Conservation (phyloP, 805 yeast species). For the Candida dajiaensis region DNA sequence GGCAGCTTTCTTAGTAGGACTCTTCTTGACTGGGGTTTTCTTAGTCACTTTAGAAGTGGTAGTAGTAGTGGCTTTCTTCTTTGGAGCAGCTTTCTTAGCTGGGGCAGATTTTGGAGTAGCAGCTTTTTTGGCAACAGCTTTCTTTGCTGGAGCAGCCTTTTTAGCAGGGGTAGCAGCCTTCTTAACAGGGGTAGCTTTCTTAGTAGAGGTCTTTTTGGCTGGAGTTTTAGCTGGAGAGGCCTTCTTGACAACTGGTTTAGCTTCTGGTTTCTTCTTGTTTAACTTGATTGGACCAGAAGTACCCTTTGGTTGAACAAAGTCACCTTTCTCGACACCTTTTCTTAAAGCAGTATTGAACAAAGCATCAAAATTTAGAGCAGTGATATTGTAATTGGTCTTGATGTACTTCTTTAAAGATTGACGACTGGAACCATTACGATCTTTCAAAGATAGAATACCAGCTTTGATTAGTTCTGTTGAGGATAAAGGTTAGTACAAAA, state of each 20-base stretch:
- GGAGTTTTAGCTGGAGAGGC: conserved; percentile 23
- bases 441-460: conserved; percentile 66
- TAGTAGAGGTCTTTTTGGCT: conserved; percentile 23
- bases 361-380: conserved; percentile 62
- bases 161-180: conserved; percentile 24
- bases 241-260: conserved; percentile 22
- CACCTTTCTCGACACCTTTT: conserved; percentile 75
- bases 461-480: conserved; percentile 33
- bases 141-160: conserved; percentile 24
- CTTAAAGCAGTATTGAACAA: conserved; percentile 73
- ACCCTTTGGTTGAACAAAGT: conserved; percentile 81
- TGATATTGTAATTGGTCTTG: conserved; percentile 52
- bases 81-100: conserved; percentile 21
- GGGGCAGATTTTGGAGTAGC: conserved; percentile 26
- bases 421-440: conserved; percentile 79
- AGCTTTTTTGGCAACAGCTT: conserved; percentile 24
- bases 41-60: conserved; percentile 4
- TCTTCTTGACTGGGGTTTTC: conserved; percentile 20
- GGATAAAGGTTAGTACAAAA: neutral
- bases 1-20: conserved; percentile 11
- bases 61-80: conserved; percentile 21
- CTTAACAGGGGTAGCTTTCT: conserved; percentile 18
- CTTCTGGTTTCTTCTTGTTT: conserved; percentile 25
- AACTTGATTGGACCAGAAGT: conserved; percentile 82
- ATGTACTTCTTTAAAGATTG: conserved; percentile 84